A percentile compares a stretch with the other conserved stretches of the same genome.
These are phyloP conservation scores for Macrophomina phaseolina DNA, from an alignment of 2,329 filamentous ascomycete species.

Conservation along the genomic window DNA sequence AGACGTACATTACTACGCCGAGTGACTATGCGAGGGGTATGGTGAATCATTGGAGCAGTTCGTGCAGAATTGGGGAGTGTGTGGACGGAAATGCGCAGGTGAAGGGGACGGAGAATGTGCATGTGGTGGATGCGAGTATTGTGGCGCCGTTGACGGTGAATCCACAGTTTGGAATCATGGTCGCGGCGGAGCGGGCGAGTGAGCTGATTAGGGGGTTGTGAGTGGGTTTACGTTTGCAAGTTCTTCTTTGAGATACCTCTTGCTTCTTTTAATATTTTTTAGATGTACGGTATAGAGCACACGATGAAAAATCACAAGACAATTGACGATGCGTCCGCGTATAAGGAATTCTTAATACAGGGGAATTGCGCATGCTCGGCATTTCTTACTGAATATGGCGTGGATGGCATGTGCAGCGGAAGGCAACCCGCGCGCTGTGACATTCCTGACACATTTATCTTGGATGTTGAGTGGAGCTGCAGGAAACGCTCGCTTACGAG, in stretches of 20 bases:
- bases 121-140: conserved; percentile 60
- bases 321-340: neutral
- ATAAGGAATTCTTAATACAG: too few relatives aligned
- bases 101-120: conserved; percentile 56
- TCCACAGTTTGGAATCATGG: conserved; percentile 62
- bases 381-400: too few relatives aligned
- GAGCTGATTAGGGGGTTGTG: conserved; percentile 53
- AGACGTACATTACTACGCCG: conserved; percentile 56
- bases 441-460: too few relatives aligned
- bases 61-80: conserved; percentile 57
- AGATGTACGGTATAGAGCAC: neutral
- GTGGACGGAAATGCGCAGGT: conserved; percentile 57
- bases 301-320: neutral
- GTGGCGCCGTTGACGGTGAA: conserved; percentile 59
- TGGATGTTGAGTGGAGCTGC: too few relatives aligned
- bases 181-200: conserved; percentile 58
- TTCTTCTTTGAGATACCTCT: conserved; percentile 8
- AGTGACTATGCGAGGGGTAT: conserved; percentile 56
- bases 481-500: too few relatives aligned
- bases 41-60: conserved; percentile 62
- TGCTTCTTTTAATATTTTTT: neutral
- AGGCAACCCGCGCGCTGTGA: too few relatives aligned
- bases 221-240: neutral
- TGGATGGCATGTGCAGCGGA: too few relatives aligned
- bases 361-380: too few relatives aligned